Evolutionary conservation across 2,329 filamentous ascomycete genomes (phyloP), one percentile per base, ranked within the genome.

Genomic region (Acrocalymma vagum): DNA sequence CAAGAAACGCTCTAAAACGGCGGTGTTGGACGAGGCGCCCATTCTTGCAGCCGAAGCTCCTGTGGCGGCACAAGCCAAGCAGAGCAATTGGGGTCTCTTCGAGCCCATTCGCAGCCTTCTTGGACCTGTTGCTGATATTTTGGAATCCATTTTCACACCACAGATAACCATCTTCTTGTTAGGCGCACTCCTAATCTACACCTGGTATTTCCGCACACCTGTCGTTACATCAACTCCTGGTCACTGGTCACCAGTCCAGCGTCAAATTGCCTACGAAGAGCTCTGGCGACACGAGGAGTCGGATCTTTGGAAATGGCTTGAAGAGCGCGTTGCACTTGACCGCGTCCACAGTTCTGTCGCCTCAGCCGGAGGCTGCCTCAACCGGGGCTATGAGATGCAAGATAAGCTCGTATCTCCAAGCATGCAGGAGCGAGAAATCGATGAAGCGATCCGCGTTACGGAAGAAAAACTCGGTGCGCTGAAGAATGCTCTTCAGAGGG

Each of bases 241-340:
- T 6, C 58, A 63, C 2, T 51, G 55, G 39, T 67, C 71, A 1
- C 63, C 74, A 3, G 80, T 88, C 0, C 84, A 92, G 39, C 82
- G 91, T 5, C 73, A 91, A 11, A 84, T 87, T 2, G 90, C 89
- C 0, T 97, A 96, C 65, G 92, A 97, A 55, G 89, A 96, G 71
- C 87, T 97, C 62, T 99, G 93, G 92, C 80, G 84, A 23, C 78
- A 83, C 26, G 90, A 96, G 67, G 92, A 96, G 65, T 90, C 83
- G 52, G 90, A 94, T 58, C 74, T 96, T 8, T 96, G 92, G 92
- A 86, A 89, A 42, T 96, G 92, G 92, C 75, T 96, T 4, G 92
- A 96, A 67, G 89, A 95, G 58, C 81, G 92, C 13, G 85, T 90
- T 2, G 87, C 90, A 2, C 74, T 94, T 64, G 86, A 90, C 40